Base-by-base conservation (phyloP, 2,329 filamentous ascomycete genomes). In the Ophiostoma populinum region DNA sequence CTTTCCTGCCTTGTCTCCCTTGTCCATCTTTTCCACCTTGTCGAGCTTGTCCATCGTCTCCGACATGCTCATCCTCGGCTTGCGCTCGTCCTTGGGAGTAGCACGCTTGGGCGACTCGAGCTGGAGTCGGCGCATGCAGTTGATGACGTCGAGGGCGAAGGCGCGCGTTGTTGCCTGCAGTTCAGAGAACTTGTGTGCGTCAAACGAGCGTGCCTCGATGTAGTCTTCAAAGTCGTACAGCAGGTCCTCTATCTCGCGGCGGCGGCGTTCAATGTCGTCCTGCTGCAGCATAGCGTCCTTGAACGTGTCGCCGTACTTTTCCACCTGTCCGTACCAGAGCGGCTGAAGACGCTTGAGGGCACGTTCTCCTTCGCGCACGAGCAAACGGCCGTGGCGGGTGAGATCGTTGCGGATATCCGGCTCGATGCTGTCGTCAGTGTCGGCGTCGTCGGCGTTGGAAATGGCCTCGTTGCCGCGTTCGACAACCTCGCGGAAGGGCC, bases 221-320 rank as follows among this genome's bases (percentile, higher is more conserved):
- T 52, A 59, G 45, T 61, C 58, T 26, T 62, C 58, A 28, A 62
- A 53, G 38, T 61, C 57, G 43, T 59, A 61, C 6, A 61, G 49
- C 3, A 59, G 45, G 35, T 58, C 54, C 32, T 59, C 57, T 4
- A 61, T 44, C 12, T 43, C 38, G 9, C 54, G 43, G 12, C 52
- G 37, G 35, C 44, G 45, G 31, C 44, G 47, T 25, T 52, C 47
- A 18, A 55, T 41, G 13, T 49, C 49, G 13, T 50, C 51, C 37
- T 56, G 53, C 27, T 55, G 48, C 33, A 49, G 43, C 37, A 59
- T 52, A 3, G 47, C 45, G 1, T 53, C 50, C 20, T 46, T 53
- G 41, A 59, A 59, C 2, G 42, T 43, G 18, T 56, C 50, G 35
- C 55, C 55, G 20, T 57, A 48, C 40, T 49, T 55, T 13, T 51